A percentile compares a stretch with the other conserved stretches of the same genome.
Conservation (phyloP, 2,329 filamentous ascomycete species). For the Aureobasidium sp. region DNA sequence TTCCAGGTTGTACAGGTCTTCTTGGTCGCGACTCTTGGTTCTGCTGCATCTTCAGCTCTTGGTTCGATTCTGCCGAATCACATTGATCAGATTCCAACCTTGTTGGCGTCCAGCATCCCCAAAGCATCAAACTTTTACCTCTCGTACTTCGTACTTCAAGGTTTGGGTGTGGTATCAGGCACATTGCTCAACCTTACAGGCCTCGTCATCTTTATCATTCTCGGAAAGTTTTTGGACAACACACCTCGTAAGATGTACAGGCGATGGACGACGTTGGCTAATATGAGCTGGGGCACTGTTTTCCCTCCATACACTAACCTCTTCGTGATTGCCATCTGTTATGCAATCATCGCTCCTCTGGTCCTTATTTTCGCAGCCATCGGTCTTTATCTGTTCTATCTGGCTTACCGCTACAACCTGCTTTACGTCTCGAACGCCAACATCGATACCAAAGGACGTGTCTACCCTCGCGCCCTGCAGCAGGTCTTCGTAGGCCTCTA, state of each 20-base stretch:
- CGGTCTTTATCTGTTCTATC: constrained; percentile 71
- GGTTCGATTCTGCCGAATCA: constrained; percentile 57
- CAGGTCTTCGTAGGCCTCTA: constrained; percentile 81
- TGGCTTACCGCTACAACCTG: constrained; percentile 84
- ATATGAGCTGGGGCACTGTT: constrained; percentile 74
- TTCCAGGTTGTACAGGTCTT: constrained; percentile 92
- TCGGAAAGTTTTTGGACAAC: constrained; percentile 65
- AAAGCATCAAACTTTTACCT: constrained; percentile 90
- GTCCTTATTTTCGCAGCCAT: constrained; percentile 73
- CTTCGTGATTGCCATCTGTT: constrained; percentile 72
- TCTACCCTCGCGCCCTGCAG: constrained; percentile 79
- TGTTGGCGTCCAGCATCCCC: constrained; percentile 47
- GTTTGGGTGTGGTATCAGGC: constrained; percentile 66
- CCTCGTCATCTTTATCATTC: constrained; percentile 62
- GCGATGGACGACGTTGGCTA: constrained; percentile 64
- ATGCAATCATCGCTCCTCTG: constrained; percentile 77
- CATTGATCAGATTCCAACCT: constrained; percentile 23
- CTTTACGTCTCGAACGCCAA: constrained; percentile 75
- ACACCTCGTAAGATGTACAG: constrained; percentile 74
- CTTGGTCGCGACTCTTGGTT: constrained; percentile 73
- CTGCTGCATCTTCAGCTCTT: constrained; percentile 64
- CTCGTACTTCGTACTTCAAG: constrained; percentile 89
- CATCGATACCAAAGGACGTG: constrained; percentile 79
- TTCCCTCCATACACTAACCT: constrained; percentile 76
- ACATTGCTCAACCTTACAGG: constrained; percentile 66